These are phyloP conservation scores for Amaranthus tricolor DNA, from an alignment of 179 eudicot species.

Conservation along the genomic window DNA sequence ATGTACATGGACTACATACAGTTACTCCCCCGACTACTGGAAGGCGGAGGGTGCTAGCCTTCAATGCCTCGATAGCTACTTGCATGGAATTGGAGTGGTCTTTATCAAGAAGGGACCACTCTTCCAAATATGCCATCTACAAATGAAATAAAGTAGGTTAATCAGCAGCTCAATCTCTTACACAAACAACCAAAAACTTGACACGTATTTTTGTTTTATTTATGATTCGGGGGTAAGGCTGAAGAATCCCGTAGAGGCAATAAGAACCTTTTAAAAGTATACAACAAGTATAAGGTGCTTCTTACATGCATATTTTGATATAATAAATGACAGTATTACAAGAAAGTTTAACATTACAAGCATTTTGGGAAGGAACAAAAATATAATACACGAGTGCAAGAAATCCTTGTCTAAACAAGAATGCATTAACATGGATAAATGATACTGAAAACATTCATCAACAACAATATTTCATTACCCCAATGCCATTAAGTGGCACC, in stretches of 20 bases:
- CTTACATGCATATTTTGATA: not conserved
- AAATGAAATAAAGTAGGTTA: slow-evolving; percentile 8
- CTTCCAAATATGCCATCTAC: slow-evolving; percentile 76
- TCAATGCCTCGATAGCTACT: slow-evolving; percentile 88
- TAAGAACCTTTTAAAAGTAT: not conserved
- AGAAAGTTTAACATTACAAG: not conserved
- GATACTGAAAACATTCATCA: too few species aligned
- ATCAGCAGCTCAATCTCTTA: slow-evolving; percentile 5
- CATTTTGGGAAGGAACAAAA: not conserved
- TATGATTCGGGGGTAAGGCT: too few species aligned
- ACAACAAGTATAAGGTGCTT: not conserved
- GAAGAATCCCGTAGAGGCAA: not conserved
- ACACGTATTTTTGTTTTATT: too few species aligned
- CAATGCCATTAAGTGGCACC: too few species aligned
- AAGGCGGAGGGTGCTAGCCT: slow-evolving; percentile 98
- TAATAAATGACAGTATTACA: too few species aligned
- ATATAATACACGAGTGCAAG: not conserved
- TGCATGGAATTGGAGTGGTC: slow-evolving; percentile 71
- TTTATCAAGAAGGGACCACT: slow-evolving; percentile 81
- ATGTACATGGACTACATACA: slow-evolving; percentile 41
- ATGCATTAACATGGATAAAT: too few species aligned
- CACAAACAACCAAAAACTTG: not conserved
- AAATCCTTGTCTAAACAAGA: not conserved
- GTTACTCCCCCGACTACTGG: slow-evolving; percentile 90
- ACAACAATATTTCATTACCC: too few species aligned